A percentile compares a stretch with the other conserved stretches of the same genome.
phyloP scores from a whole-genome alignment of 805 yeast genomes.

The Ogataea angusta region DNA sequence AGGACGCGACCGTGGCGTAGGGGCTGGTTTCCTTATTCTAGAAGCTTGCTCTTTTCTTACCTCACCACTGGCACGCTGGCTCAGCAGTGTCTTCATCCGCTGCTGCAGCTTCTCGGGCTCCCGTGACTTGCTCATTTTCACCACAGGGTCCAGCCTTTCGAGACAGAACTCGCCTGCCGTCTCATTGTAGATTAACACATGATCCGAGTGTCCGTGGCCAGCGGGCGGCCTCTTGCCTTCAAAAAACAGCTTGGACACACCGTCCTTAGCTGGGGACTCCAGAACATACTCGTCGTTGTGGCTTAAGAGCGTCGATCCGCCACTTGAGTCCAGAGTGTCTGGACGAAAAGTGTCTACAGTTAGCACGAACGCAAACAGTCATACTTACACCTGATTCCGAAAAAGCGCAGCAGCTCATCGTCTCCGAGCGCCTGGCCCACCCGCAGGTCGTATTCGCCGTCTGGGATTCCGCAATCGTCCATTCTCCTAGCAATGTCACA shows the following conservation, averaged over 20 bases:
- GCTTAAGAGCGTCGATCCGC: slow-evolving; percentile 23
- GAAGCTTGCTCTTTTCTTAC: background rate
- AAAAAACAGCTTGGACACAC: slow-evolving; percentile 24
- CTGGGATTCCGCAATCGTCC: slow-evolving; percentile 24
- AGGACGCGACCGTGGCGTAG: background rate
- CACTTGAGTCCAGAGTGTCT: slow-evolving; percentile 29
- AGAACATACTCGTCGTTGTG: slow-evolving; percentile 22
- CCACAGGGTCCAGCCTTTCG: slow-evolving; percentile 26
- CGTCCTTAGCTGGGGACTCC: slow-evolving; percentile 14
- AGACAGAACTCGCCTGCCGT: slow-evolving; percentile 25
- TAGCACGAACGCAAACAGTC: background rate
- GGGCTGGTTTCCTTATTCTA: background rate
- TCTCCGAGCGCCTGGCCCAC: slow-evolving; percentile 26
- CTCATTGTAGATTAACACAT: slow-evolving; percentile 27
- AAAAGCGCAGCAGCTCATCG: slow-evolving; percentile 21
- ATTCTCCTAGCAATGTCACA: slow-evolving; percentile 4
- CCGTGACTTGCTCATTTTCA: slow-evolving; percentile 33
- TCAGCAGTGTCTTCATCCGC: slow-evolving; percentile 8
- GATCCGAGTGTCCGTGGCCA: slow-evolving; percentile 21
- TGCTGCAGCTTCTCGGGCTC: slow-evolving; percentile 24
- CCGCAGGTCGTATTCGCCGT: slow-evolving; percentile 37
- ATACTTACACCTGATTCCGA: slow-evolving; percentile 33
- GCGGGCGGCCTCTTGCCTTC: slow-evolving; percentile 28
- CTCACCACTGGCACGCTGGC: background rate
- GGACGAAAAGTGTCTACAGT: slow-evolving; percentile 33